Base-by-base conservation (phyloP, 257 asterid species). In the Solanum phureja region DNA sequence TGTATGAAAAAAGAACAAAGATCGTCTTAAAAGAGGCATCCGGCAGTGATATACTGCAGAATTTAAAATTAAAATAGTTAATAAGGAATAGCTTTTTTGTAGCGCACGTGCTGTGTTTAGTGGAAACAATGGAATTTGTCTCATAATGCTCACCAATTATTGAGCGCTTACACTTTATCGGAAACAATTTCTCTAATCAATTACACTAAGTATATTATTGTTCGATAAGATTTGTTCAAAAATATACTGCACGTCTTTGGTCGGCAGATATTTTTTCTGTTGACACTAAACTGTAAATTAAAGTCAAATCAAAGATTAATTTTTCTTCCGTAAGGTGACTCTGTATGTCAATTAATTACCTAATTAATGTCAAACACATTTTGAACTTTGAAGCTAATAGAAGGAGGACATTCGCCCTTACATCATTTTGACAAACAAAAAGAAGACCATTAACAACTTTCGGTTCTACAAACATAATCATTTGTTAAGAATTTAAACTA, bases 1-100 rank as follows among this genome's bases (percentile, higher is more conserved):
- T 21, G 74, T 40, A 44, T 64, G 33, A 42, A 24, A 29, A 91
- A 84, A 66, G 79, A 64, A 76, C 74, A 85, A 85, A 71, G 60
- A 87, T 58, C 27, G 60, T 68, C 76, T 52, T 89, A 88, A 87
- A 79, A 79, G 81, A 23, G 86, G 27, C 90, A 87, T 1, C 76
- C 24, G 14, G 52, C 86, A 5, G 52, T 60, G 29, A 75, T 77
- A 29, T 62, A 31, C 49, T 66, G 33, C 72, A 31, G 35, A 42
- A 87, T 40, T 79, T 11, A 81, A 60, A 64, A n/a, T 10, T 46
- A 46, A 46, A 46, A 52, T 18, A 35, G 0, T 52, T 52, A 52
- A 56, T 68, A 35, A 19, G 40, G 18, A 87, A 62, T 13, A 56
- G 38, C 5, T 13, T 12, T 14, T 71, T 27, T 16, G 38, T 44